A percentile compares a stretch with the other conserved stretches of the same genome.
These are phyloP conservation scores for Spathaspora jeffriesii DNA, from an alignment of 1,139 yeast genomes.

Conservation along the genomic window DNA sequence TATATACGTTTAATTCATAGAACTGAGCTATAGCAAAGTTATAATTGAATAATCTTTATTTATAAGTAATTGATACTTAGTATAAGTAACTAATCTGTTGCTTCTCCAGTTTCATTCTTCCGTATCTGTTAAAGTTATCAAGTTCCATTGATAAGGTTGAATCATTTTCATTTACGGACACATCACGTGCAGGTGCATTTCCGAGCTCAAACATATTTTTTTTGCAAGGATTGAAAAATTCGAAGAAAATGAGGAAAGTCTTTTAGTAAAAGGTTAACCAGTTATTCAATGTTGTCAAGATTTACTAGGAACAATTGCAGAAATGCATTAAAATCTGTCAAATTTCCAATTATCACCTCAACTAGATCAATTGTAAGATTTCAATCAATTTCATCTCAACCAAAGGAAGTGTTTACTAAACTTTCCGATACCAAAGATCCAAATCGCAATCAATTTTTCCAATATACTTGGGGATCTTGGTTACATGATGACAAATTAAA, in stretches of 20 bases:
- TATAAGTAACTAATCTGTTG: too few relatives aligned
- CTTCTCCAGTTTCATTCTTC: background rate
- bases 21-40: too few relatives aligned
- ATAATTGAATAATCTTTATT: too few relatives aligned
- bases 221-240: background rate
- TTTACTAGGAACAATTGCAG: background rate
- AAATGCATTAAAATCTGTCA: background rate
- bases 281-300: slow-evolving; percentile 1
- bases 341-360: background rate
- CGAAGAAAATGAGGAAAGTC: background rate
- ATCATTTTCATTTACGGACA: too few relatives aligned
- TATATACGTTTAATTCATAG: background rate
- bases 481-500: slow-evolving; percentile 73
- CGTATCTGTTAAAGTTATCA: too few relatives aligned
- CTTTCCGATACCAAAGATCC: slow-evolving; percentile 66
- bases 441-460: slow-evolving; percentile 72
- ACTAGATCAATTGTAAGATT: background rate
- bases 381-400: slow-evolving; percentile 16
- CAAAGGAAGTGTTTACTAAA: slow-evolving; percentile 48
- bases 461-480: slow-evolving; percentile 97
- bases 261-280: background rate
- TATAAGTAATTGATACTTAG: too few relatives aligned
- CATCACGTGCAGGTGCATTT: background rate
- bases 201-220: background rate
- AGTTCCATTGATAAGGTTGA: too few relatives aligned